Percentiles rank a stretch among this genome's conserved stretches.
These are phyloP conservation scores for Clarkia xantiana DNA, from an alignment of 345 rosid genomes.

Conservation along the genomic window DNA sequence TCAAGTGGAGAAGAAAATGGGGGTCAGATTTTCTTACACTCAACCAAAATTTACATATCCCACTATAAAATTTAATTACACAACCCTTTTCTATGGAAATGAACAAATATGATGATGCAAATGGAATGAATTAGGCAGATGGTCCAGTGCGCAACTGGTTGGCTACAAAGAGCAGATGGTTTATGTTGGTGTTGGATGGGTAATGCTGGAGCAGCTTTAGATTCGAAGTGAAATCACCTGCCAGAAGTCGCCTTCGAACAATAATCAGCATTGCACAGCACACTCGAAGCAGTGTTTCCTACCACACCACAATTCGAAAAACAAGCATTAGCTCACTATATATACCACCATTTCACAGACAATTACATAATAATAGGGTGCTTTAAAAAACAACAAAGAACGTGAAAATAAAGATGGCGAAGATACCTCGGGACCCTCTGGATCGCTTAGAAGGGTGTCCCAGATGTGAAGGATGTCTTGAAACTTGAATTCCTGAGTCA, in stretches of 20 bases:
- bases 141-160: slow-evolving; percentile 53
- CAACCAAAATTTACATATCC: no score
- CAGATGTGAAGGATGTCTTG: slow-evolving; percentile 85
- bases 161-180: slow-evolving; percentile 88
- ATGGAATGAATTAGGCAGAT: slow-evolving; percentile 12
- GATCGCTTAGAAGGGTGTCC: slow-evolving; percentile 90
- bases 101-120: no score
- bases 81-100: no score
- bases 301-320: slow-evolving; percentile 11
- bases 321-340: background rate
- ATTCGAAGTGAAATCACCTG: slow-evolving; percentile 72
- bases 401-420: no score
- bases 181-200: slow-evolving; percentile 51
- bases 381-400: no score
- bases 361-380: no score
- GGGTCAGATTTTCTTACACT: no score
- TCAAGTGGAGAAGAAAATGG: no score
- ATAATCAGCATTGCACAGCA: slow-evolving; percentile 96
- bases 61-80: no score
- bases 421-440: slow-evolving; percentile 83
- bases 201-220: slow-evolving; percentile 70
- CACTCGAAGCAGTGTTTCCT: slow-evolving; percentile 82
- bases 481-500: slow-evolving; percentile 91
- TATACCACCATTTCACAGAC: no score
- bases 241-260: slow-evolving; percentile 62